These are phyloP conservation scores for Candida chauliodis DNA, from an alignment of 805 yeast genomes.

Conservation along the genomic window DNA sequence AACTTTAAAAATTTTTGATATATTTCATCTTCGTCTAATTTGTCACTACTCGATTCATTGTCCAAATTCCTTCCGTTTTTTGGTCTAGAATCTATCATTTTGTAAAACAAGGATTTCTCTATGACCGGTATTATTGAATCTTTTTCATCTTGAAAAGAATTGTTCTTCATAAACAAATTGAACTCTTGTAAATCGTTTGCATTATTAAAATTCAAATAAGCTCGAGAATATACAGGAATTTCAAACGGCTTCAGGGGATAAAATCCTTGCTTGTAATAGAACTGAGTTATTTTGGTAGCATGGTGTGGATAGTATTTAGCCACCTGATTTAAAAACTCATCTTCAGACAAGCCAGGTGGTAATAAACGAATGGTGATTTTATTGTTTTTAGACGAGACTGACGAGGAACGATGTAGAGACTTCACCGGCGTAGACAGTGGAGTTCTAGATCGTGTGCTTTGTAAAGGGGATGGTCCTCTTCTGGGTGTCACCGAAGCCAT, in stretches of 20 bases:
- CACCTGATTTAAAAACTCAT: slow-evolving; percentile 11
- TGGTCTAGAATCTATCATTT: slow-evolving; percentile 11
- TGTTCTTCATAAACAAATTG: slow-evolving; percentile 17
- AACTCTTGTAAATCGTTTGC: slow-evolving; percentile 24
- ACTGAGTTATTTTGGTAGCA: slow-evolving; percentile 14
- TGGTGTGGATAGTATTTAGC: slow-evolving; percentile 10
- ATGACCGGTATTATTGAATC: slow-evolving; percentile 29
- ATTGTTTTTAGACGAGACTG: slow-evolving; percentile 1
- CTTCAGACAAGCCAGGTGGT: slow-evolving; percentile 32
- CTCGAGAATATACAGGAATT: slow-evolving; percentile 37
- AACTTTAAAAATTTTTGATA: slow-evolving; percentile 12
- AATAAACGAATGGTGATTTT: slow-evolving; percentile 39
- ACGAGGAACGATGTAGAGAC: not conserved
- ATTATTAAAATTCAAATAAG: slow-evolving; percentile 36
- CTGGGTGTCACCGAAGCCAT: slow-evolving; percentile 10
- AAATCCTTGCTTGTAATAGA: slow-evolving; percentile 41
- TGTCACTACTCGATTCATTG: not conserved
- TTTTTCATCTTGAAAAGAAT: slow-evolving; percentile 12
- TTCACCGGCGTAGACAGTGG: not conserved
- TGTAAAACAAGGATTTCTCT: slow-evolving; percentile 29
- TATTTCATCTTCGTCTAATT: slow-evolving; percentile 13
- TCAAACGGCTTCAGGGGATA: slow-evolving; percentile 39
- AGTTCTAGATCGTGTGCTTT: not conserved
- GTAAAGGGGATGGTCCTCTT: slow-evolving; percentile 6
- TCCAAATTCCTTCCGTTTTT: slow-evolving; percentile 2